phyloP scores from a whole-genome alignment of 169 alveolate species.

The Eimeria acervulina region DNA sequence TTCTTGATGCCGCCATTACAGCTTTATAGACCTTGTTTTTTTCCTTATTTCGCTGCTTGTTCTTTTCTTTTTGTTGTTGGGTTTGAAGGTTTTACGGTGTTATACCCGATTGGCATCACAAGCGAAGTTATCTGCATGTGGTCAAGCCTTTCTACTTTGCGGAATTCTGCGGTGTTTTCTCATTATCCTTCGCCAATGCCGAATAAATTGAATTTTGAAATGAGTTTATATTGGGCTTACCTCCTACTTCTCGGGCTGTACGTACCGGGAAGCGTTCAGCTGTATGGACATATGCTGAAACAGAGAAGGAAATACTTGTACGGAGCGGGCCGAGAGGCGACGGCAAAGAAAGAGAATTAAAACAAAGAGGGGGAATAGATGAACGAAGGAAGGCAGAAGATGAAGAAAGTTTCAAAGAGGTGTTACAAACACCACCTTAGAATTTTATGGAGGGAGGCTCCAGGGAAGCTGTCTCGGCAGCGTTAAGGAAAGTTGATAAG shows the following conservation, averaged over 20 bases:
- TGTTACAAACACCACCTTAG: too few species aligned
- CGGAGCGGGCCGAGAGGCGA: constrained; percentile 36
- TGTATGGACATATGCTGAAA: constrained; percentile 86
- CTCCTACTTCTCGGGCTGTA: constrained; percentile 82
- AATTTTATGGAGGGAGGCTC: too few species aligned
- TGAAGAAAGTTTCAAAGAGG: too few species aligned
- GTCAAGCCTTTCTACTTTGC: constrained; percentile 64
- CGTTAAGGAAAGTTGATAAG: too few species aligned
- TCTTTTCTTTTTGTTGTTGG: background rate
- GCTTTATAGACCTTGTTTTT: too few species aligned
- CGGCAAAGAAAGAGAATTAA: constrained; percentile 20
- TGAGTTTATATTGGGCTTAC: constrained; percentile 84
- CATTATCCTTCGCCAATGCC: constrained; percentile 89
- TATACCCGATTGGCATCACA: constrained; percentile 88
- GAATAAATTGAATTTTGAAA: constrained; percentile 85
- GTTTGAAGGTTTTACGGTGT: constrained; percentile 83
- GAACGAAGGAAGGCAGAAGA: too few species aligned
- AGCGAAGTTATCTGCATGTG: constrained; percentile 85
- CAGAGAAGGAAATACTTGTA: constrained; percentile 85
- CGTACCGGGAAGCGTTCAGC: constrained; percentile 87
- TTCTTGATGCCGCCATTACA: too few species aligned
- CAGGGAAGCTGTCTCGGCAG: too few species aligned
- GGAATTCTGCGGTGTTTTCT: constrained; percentile 70
- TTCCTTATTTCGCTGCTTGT: too few species aligned
- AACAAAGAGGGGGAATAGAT: too few species aligned